Conservation (phyloP, 2,329 filamentous ascomycete genomes). For the Pezicula carpinea region DNA sequence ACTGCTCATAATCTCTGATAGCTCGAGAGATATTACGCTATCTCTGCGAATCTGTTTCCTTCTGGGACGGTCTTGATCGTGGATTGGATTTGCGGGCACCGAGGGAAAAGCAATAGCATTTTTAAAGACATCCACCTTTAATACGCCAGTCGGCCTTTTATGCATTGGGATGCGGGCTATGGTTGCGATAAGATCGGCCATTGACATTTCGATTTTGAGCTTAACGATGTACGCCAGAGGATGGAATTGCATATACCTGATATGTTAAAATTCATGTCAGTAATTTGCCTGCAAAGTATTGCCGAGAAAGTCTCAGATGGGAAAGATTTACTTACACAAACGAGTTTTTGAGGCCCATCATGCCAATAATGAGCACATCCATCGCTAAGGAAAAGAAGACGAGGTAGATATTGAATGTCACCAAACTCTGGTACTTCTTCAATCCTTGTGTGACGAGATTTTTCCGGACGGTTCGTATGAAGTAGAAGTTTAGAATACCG, state of each 20-base stretch:
- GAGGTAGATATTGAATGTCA: slow-evolving; percentile 36
- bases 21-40: no score
- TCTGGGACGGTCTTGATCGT: no score
- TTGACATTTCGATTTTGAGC: slow-evolving; percentile 40
- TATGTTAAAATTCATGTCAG: no score
- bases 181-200: slow-evolving; percentile 35
- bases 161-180: slow-evolving; percentile 6
- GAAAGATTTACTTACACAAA: slow-evolving; percentile 28
- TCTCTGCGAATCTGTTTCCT: no score
- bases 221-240: slow-evolving; percentile 38
- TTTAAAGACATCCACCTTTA: background rate
- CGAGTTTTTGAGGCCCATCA: slow-evolving; percentile 33
- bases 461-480: slow-evolving; percentile 37
- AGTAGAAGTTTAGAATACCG: slow-evolving; percentile 47
- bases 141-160: background rate
- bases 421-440: slow-evolving; percentile 34
- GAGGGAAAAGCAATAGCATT: background rate
- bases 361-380: slow-evolving; percentile 36
- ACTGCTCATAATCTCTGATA: no score
- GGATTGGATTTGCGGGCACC: background rate
- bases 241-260: slow-evolving; percentile 34
- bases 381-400: slow-evolving; percentile 35
- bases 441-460: slow-evolving; percentile 34
- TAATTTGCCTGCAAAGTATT: background rate
- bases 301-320: slow-evolving; percentile 3